Conservation (phyloP, 2,329 filamentous ascomycete genomes). For the Trichoderma afroharzianum region DNA sequence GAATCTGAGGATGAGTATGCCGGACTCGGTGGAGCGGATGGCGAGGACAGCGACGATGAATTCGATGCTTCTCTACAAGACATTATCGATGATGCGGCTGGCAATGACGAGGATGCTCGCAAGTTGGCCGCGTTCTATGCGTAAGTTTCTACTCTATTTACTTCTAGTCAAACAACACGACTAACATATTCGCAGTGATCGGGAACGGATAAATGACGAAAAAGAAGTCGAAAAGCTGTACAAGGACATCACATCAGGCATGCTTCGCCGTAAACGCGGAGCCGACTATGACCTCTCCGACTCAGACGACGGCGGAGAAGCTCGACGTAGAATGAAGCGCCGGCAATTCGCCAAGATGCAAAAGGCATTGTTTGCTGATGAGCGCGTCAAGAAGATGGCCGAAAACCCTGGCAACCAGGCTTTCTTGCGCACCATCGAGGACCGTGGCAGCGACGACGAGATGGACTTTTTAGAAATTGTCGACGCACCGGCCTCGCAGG, state of each 20-base stretch:
- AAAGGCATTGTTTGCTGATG: constrained; percentile 80
- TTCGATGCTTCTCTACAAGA: constrained; percentile 67
- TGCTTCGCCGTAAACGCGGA: constrained; percentile 77
- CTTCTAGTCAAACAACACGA: not conserved
- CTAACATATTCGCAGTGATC: constrained; percentile 54
- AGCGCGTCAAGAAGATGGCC: constrained; percentile 85
- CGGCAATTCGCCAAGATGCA: constrained; percentile 89
- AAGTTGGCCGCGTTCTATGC: constrained; percentile 83
- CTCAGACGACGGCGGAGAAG: constrained; percentile 81
- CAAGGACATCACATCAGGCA: constrained; percentile 87
- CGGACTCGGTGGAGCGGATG: constrained; percentile 83
- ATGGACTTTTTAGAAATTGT: constrained; percentile 66
- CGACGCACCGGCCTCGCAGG: constrained; percentile 26
- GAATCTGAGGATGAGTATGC: constrained; percentile 99
- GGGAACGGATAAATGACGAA: constrained; percentile 75
- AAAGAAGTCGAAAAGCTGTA: constrained; percentile 87
- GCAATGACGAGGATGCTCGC: constrained; percentile 73
- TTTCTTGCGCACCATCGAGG: constrained; percentile 86
- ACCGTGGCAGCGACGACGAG: constrained; percentile 71
- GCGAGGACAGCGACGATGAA: constrained; percentile 78
- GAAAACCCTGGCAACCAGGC: constrained; percentile 85
- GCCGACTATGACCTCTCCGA: constrained; percentile 83
- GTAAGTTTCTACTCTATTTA: constrained; percentile 53
- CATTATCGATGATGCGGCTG: constrained; percentile 85
- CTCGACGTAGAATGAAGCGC: constrained; percentile 74